These are phyloP conservation scores for Zalaria sp. DNA, from an alignment of 2,329 filamentous ascomycete species.

Conservation along the genomic window DNA sequence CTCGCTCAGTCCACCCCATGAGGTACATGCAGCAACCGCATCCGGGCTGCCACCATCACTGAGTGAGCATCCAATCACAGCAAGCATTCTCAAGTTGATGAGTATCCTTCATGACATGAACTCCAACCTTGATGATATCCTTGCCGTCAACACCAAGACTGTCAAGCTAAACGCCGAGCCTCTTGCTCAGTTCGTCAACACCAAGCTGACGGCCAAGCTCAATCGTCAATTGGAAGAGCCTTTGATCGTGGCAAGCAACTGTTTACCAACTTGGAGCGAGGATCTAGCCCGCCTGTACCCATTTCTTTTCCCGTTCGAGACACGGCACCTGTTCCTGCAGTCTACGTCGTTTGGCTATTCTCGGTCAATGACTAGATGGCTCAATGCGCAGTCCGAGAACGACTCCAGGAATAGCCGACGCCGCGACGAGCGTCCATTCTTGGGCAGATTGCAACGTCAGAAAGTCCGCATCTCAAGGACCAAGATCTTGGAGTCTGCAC, in stretches of 20 bases:
- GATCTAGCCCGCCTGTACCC: constrained; percentile 87
- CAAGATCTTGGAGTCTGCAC: constrained; percentile 89
- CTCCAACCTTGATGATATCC: constrained; percentile 79
- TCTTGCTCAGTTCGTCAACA: constrained; percentile 90
- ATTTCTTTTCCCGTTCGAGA: constrained; percentile 97
- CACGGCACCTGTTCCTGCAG: constrained; percentile 87
- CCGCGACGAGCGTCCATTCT: constrained; percentile 77
- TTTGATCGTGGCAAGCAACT: constrained; percentile 91
- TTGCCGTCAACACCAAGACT: constrained; percentile 61
- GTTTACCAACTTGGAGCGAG: constrained; percentile 89
- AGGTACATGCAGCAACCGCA: constrained; percentile 36
- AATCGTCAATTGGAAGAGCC: constrained; percentile 96
- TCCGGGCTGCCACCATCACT: constrained; percentile 63
- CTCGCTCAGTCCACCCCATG: constrained; percentile 42
- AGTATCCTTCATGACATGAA: constrained; percentile 89
- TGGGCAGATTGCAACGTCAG: constrained; percentile 83
- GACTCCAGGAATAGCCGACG: constrained; percentile 63
- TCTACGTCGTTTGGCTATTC: constrained; percentile 98
- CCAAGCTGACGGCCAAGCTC: constrained; percentile 92
- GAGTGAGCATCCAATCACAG: constrained; percentile 68
- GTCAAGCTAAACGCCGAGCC: constrained; percentile 67
- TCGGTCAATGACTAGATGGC: constrained; percentile 94
- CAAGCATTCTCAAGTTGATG: constrained; percentile 74
- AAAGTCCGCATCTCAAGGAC: constrained; percentile 93
- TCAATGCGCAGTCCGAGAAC: constrained; percentile 72